Base-by-base conservation (phyloP, 371 early-diverging fungal species). In the Blastocladiella emersonii region DNA sequence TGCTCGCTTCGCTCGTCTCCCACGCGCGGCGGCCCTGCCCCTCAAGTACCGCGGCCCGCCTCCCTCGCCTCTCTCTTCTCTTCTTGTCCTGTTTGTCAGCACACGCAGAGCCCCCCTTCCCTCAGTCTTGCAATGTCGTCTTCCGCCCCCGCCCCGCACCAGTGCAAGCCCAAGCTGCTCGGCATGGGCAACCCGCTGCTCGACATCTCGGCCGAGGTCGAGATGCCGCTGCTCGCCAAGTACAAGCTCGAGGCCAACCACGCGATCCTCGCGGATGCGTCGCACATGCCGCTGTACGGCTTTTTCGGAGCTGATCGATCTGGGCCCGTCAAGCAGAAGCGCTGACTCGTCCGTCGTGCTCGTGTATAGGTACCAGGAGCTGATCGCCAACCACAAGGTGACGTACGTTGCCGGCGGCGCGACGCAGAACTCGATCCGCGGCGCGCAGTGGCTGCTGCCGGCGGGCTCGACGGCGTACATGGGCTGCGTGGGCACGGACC, bases 101-200 rank as follows among this genome's bases (percentile, higher is more conserved):
- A n/a, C n/a, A n/a, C n/a, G n/a, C n/a, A n/a, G n/a, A n/a, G n/a
- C n/a, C n/a, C n/a, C n/a, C n/a, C n/a, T n/a, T n/a, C n/a, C n/a
- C n/a, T n/a, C n/a, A n/a, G n/a, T n/a, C n/a, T n/a, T n/a, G n/a
- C n/a, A n/a, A n/a, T n/a, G n/a, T n/a, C n/a, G n/a, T n/a, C n/a
- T n/a, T n/a, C n/a, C n/a, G n/a, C n/a, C n/a, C n/a, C n/a, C n/a
- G n/a, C n/a, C n/a, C n/a, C n/a, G n/a, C n/a, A n/a, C n/a, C n/a
- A n/a, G n/a, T n/a, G n/a, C n/a, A n/a, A 23, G 23, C 48, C 48
- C 13, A 25, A 19, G 10, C 74, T 85, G 59, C 73, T 86, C 61
- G 86, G 90, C 64, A 87, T 94, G 80, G 94, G 89, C 73, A 97
- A 97, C 83, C 97, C 97, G 61, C 80, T 97, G 68, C 84, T 97